Percentiles rank a stretch among this genome's conserved stretches.
Evolutionary conservation across 495 filamentous ascomycete genomes (phyloP).

Genomic region (Aspergillus incahuasiensis): DNA sequence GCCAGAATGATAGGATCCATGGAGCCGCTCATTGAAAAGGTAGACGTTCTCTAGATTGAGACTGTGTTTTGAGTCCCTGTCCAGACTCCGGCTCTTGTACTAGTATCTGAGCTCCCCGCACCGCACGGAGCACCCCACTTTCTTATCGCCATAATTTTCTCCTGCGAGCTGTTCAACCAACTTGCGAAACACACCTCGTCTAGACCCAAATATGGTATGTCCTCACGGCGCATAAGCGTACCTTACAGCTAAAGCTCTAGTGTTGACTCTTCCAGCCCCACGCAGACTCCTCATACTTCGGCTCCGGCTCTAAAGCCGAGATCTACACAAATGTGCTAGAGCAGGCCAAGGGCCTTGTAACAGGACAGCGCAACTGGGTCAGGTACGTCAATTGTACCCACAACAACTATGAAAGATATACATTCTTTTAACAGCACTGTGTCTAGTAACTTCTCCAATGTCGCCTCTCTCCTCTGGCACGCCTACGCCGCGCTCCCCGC

Average conservation of each 20-base stretch:
- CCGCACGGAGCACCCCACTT: not conserved
- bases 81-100: not conserved
- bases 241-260: too few species aligned
- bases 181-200: not conserved
- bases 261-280: constrained; percentile 60
- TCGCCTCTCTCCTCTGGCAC: constrained; percentile 83
- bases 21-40: not conserved
- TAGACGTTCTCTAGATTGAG: not conserved
- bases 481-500: constrained; percentile 72
- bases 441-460: constrained; percentile 76
- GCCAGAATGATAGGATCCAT: not conserved
- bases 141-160: constrained; percentile 3
- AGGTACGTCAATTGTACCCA: constrained; percentile 37
- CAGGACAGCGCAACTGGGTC: constrained; percentile 82
- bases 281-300: constrained; percentile 79
- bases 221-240: not conserved
- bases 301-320: constrained; percentile 61
- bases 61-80: not conserved
- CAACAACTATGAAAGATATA: not conserved
- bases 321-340: constrained; percentile 72
- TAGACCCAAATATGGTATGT: not conserved
- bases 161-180: not conserved
- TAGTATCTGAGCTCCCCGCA: not conserved
- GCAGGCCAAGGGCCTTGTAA: constrained; percentile 65
- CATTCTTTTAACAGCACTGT: not conserved